Base-by-base conservation (phyloP, 495 filamentous ascomycete genomes). In the Ramalina intermedia region DNA sequence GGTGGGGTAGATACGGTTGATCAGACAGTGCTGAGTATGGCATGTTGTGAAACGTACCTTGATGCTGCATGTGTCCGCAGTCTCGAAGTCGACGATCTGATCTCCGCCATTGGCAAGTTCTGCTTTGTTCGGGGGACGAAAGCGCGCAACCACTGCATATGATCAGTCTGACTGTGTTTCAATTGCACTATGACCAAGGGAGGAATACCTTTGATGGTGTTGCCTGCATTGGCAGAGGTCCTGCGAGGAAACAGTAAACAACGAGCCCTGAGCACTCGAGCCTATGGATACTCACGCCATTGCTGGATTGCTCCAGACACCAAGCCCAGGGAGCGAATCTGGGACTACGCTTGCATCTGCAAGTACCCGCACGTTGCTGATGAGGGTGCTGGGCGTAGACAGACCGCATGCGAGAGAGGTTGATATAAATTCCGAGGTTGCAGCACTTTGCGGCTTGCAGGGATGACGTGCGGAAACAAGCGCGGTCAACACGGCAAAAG, bases 101-200 rank as follows among this genome's bases (percentile, higher is more conserved):
- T 90, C 78, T 64, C 93, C 91, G 55, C 91, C 93, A 50, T 81
- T 86, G 41, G 41, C 41, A 56, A 91, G 73, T 68, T 98, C 91
- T 55, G 87, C 71, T 64, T 85, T 87, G 70, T 98, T 98, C 65
- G 94, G 90, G 53, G 91, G 91, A 54, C 91, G 82, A 68, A 98
- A 98, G 57, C 91, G 85, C 68, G 89, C 91, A 65, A 98, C 88
- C 61, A 98, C 91, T 76, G 51, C 43, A 53, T 23, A 33, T 55
- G 27, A 44, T 59, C 51, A 59, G 58, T 57, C 50, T 17, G n/a
- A 6, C 29, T 4, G 37, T 29, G 12, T 0, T n/a, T 17, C 13
- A 37, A 9, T 24, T n/a, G 9, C 5, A 21, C 16, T 14, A 12
- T 47, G 18, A 21, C 3, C 21, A 13, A 4, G 7, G 29, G 18